phyloP scores from a whole-genome alignment of 257 asterid species.

The Solanum virginianum region DNA sequence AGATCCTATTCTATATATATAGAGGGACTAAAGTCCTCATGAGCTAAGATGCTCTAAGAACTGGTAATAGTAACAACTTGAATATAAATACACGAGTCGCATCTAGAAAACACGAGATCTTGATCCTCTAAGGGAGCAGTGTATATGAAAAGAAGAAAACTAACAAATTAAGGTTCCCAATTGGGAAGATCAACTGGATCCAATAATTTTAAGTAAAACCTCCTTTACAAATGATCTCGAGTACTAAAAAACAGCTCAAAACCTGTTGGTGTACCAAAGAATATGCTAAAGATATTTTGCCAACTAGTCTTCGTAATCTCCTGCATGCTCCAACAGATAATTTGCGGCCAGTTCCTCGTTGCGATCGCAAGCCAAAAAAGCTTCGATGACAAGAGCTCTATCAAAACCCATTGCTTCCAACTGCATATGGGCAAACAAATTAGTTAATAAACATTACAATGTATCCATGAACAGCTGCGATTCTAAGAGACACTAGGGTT shows the following conservation, averaged over 20 bases:
- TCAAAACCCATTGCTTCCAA: constrained; percentile 95
- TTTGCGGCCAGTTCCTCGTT: constrained; percentile 84
- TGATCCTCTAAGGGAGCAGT: neutral
- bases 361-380: constrained; percentile 92
- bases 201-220: neutral
- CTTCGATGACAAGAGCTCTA: constrained; percentile 81
- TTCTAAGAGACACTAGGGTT: neutral
- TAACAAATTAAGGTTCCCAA: neutral
- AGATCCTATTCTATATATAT: neutral
- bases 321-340: constrained; percentile 76
- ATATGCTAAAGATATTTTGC: neutral
- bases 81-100: neutral
- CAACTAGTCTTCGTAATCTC: constrained; percentile 62
- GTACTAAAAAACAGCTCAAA: neutral
- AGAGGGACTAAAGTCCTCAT: neutral
- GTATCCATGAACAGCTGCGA: neutral
- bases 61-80: neutral
- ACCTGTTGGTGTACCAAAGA: neutral
- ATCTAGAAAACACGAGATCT: neutral
- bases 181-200: neutral
- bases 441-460: neutral
- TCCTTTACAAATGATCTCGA: neutral
- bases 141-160: neutral
- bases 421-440: constrained; percentile 15
- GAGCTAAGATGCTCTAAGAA: neutral